Base-by-base conservation (phyloP, 805 yeast genomes). In the Spathaspora gorwiae region DNA sequence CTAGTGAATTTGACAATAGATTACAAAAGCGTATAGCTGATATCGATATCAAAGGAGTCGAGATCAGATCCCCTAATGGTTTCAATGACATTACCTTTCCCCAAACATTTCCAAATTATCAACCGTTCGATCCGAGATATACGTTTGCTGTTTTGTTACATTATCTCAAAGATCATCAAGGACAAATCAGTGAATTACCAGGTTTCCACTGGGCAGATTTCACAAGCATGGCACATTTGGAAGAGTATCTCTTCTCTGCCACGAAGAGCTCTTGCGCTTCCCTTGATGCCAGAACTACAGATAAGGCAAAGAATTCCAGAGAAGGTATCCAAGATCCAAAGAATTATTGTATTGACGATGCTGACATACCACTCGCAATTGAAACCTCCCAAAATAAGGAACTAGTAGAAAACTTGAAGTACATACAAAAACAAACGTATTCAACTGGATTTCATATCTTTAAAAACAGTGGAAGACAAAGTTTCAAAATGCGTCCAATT, bases 381-480 rank as follows among this genome's bases (percentile, higher is more conserved):
- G 26, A 15, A 39, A 32, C 19, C 6, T 39, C 41, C 7, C 5
- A 12, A 11, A 13, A 38, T 26, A 26, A 32, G 9, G 11, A 9
- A 31, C 24, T 35, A 15, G 37, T 32, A 10, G 15, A 14, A 5
- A 39, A 29, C 10, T 42, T 53, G 15, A 24, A 47, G 14, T 12
- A 39, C 2, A 32, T 53, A 6, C 48, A 49, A 37, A 19, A 35
- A n/a, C n/a, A 30, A 2, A 43, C 42, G 13, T 37, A 38, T 14
- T 49, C 59, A 29, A 45, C 72, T 1, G 75, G 76, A 0, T 71
- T 70, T 48, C 77, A 73, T 49, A 59, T 75, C 1, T 64, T 56
- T 42, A 40, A 42, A n/a, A 55, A 64, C 47, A 53, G 70, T 1
- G 68, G 66, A 24, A 60, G 73, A 35, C 55, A 70, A 0, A 51